phyloP scores from a whole-genome alignment of 371 early-diverging fungal genomes.

The Mucor circinelloides region DNA sequence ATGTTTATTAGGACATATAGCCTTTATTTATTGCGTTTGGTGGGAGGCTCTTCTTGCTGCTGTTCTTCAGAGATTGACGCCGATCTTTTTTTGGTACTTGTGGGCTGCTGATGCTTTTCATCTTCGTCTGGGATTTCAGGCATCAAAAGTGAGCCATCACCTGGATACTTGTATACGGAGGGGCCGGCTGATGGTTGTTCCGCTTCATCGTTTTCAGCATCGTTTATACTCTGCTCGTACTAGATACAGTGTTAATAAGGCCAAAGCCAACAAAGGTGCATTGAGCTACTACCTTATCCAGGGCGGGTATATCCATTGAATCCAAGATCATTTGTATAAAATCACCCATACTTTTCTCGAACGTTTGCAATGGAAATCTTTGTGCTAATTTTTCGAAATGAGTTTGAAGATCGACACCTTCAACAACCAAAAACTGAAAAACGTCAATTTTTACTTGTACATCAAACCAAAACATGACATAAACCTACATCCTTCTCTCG shows the following conservation, averaged over 20 bases:
- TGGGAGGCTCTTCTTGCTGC: background rate
- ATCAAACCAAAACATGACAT: background rate
- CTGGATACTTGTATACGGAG: slow-evolving; percentile 49
- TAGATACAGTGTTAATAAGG: background rate
- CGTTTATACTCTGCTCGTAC: slow-evolving; percentile 15
- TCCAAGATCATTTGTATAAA: slow-evolving; percentile 50
- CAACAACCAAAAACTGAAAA: slow-evolving; percentile 44
- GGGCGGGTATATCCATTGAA: slow-evolving; percentile 44
- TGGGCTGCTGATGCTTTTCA: background rate
- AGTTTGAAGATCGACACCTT: slow-evolving; percentile 37
- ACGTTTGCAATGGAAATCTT: slow-evolving; percentile 51
- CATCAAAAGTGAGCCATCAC: slow-evolving; percentile 49
- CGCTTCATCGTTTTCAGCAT: slow-evolving; percentile 5
- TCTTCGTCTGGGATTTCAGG: slow-evolving; percentile 40
- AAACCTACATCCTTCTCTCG: slow-evolving; percentile 50
- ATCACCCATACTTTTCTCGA: slow-evolving; percentile 51
- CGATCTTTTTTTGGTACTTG: slow-evolving; percentile 1
- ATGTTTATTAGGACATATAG: background rate
- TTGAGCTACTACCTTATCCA: slow-evolving; percentile 38
- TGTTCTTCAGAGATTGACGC: slow-evolving; percentile 2
- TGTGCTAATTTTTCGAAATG: slow-evolving; percentile 56
- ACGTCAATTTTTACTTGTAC: background rate
- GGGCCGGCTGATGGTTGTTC: slow-evolving; percentile 9
- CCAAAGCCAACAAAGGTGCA: background rate
- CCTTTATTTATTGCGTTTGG: slow-evolving; percentile 2